Evolutionary conservation across 2,329 filamentous ascomycete species (phyloP), one percentile per base, ranked within the genome.

Genomic region (Botrytis squamosa): DNA sequence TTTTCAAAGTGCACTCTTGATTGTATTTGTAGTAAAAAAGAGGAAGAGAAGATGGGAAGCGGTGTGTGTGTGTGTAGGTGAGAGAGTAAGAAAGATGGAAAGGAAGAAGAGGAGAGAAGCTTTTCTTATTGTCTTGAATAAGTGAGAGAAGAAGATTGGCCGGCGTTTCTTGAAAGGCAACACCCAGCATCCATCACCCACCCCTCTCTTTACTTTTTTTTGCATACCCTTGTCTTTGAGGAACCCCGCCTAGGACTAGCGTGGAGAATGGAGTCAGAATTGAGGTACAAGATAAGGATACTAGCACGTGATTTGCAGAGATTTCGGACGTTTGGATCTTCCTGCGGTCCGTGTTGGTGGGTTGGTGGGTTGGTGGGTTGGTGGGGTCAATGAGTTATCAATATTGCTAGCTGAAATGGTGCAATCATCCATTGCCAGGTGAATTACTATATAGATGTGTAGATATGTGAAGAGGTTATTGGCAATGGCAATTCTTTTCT

Each of bases 211-310:
- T 55, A 16, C 52, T 18, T 55, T 55, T 55, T 55, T 8, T 1
- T 8, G 29, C 52, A 14, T 57, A 57, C 52, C 52, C 52, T 33
- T 57, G 52, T 57, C n/a, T 33, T 18, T 29, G 44, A 69, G 18
- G 14, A 69, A n/a, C 68, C 70, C 70, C 70, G 52, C 63, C 49
- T 68, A 40, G 70, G 70, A 42, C 70, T 72, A 72, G 70, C 52
- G 63, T 18, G 6, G 33, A 25, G 59, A 25, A 42, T 49, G n/a
- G 42, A 29, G n/a, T 59, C 25, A 4, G 1, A 7, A 1, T 7
- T 1, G 49, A n/a, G 16, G 25, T n/a, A 33, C 22, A 20, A 62
- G 57, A 64, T 55, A 40, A 71, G 70, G 33, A 38, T 42, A 4
- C 16, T 0, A 9, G 1, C 68, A 70, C 68, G 68, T 70, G 68